Conservation (phyloP, 768 basidiomycete species). For the Gymnopilus junonius region DNA sequence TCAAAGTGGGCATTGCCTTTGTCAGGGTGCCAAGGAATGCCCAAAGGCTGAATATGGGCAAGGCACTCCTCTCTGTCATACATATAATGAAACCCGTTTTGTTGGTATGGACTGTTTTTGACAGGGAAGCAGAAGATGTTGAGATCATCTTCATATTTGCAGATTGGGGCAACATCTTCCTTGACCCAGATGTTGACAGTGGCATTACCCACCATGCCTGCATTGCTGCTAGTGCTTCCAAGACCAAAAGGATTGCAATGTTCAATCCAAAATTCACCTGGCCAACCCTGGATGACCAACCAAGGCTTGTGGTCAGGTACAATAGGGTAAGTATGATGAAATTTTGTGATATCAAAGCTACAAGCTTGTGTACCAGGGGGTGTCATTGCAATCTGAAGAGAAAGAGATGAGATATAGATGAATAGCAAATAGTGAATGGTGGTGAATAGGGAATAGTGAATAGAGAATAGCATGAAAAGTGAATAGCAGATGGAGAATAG, state of each 20-base stretch:
- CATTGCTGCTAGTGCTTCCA: conserved; percentile 31
- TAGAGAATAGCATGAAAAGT: background rate
- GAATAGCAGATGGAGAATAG: no score
- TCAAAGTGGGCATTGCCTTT: background rate
- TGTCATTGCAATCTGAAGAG: conserved; percentile 38
- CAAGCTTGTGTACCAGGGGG: conserved; percentile 22
- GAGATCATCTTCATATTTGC: conserved; percentile 7
- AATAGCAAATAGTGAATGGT: background rate
- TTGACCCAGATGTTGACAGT: conserved; percentile 22
- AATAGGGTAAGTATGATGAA: no score
- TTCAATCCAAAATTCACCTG: conserved; percentile 22
- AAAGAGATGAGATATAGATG: conserved; percentile 14
- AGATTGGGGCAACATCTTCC: background rate
- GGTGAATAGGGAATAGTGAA: conserved; percentile 8
- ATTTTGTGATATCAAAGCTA: no score
- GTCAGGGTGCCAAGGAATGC: background rate
- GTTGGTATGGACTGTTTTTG: background rate
- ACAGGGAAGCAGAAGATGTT: conserved; percentile 24
- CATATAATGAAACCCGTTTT: conserved; percentile 17
- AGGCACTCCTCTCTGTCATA: conserved; percentile 24
- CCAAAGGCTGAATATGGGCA: conserved; percentile 3
- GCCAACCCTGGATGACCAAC: no score
- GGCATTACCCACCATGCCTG: conserved; percentile 34
- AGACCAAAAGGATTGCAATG: conserved; percentile 34
- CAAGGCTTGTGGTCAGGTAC: no score